Evolutionary conservation across 495 filamentous ascomycete genomes (phyloP).

Genomic region (Opeltia flavorubescens): DNA sequence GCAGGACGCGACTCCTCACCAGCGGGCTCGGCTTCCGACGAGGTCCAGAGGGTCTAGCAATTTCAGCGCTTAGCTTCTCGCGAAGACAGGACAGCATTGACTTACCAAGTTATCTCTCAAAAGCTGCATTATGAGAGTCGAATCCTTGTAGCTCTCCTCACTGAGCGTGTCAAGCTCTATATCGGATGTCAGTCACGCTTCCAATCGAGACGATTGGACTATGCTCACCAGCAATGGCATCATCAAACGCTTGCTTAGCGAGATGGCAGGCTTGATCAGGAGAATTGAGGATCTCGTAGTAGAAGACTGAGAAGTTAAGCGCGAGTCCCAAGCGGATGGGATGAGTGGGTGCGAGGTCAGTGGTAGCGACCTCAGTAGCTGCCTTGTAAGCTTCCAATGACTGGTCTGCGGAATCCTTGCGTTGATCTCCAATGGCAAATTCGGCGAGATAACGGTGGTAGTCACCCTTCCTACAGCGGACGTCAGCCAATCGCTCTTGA

Average conservation of each 20-base stretch:
- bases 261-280: conserved; percentile 98
- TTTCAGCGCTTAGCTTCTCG: conserved; percentile 11
- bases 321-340: conserved; percentile 97
- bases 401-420: conserved; percentile 91
- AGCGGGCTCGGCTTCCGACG: conserved; percentile 82
- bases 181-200: conserved; percentile 14
- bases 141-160: conserved; percentile 99
- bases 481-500: conserved; percentile 6
- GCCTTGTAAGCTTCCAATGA: conserved; percentile 97
- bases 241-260: conserved; percentile 98
- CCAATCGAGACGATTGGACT: not conserved
- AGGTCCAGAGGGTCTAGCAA: conserved; percentile 93
- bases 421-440: conserved; percentile 94
- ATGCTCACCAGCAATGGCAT: conserved; percentile 85
- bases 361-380: conserved; percentile 95
- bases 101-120: conserved; percentile 95
- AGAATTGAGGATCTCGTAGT: conserved; percentile 99
- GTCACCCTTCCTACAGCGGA: conserved; percentile 78
- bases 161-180: conserved; percentile 93
- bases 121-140: conserved; percentile 98
- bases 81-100: conserved; percentile 11
- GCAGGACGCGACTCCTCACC: conserved; percentile 23
- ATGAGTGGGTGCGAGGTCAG: conserved; percentile 94
- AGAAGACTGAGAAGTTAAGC: conserved; percentile 99
- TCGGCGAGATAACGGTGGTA: conserved; percentile 99